phyloP scores from a whole-genome alignment of 495 filamentous ascomycete genomes.

The Xylaria bambusicola region DNA sequence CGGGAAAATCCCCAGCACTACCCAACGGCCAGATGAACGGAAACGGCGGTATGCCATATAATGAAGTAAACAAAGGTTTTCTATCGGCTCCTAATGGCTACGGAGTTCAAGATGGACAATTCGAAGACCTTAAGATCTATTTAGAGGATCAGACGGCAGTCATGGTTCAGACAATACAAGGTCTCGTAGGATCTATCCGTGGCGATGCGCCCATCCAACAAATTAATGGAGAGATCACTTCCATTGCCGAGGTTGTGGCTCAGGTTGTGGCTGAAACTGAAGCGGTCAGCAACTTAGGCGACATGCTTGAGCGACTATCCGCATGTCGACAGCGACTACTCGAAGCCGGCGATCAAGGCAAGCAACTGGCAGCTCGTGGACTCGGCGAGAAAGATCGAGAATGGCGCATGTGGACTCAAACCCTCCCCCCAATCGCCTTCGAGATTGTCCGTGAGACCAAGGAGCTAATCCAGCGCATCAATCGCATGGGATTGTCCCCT shows the following conservation, averaged over 20 bases:
- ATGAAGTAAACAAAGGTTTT: constrained; percentile 39
- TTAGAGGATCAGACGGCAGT: constrained; percentile 82
- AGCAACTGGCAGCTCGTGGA: constrained; percentile 51
- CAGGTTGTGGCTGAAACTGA: constrained; percentile 70
- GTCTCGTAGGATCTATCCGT: constrained; percentile 77
- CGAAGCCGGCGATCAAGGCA: constrained; percentile 65
- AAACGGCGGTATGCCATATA: constrained; percentile 28
- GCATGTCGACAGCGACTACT: constrained; percentile 66
- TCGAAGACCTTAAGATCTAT: constrained; percentile 77
- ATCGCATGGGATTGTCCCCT: constrained; percentile 40
- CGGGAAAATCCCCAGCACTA: constrained; percentile 16
- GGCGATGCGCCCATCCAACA: constrained; percentile 64
- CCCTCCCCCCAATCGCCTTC: constrained; percentile 80
- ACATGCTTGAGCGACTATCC: constrained; percentile 64
- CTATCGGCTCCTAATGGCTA: constrained; percentile 36
- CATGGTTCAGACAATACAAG: constrained; percentile 79
- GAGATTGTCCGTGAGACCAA: constrained; percentile 84
- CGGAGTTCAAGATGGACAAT: constrained; percentile 47
- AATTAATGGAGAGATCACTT: constrained; percentile 68
- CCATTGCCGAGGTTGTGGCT: constrained; percentile 69
- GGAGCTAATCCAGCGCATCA: constrained; percentile 59
- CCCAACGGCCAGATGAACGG: constrained; percentile 35
- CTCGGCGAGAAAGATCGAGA: constrained; percentile 47
- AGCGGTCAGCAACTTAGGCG: constrained; percentile 56
- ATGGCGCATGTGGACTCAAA: constrained; percentile 68